phyloP scores from a whole-genome alignment of 2,329 filamentous ascomycete genomes.

The Aspergillus ustus region DNA sequence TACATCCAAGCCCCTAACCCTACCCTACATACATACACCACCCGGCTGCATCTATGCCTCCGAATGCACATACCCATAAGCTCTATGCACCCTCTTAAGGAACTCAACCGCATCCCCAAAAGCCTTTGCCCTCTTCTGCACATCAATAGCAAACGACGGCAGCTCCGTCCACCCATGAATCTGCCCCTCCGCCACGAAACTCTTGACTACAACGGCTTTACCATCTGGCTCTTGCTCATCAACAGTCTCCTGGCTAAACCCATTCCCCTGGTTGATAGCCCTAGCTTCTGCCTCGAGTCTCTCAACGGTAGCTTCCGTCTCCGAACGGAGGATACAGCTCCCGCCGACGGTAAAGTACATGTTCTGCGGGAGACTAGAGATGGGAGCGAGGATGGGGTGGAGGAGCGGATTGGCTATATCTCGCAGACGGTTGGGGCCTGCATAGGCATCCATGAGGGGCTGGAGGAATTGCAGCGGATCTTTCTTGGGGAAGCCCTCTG shows the following conservation, averaged over 20 bases:
- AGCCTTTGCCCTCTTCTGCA: not conserved
- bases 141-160: constrained; percentile 7
- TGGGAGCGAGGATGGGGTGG: constrained; percentile 16
- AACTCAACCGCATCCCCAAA: not conserved
- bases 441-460: constrained; percentile 53
- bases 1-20: not conserved
- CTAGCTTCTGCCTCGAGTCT: constrained; percentile 15
- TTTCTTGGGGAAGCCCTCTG: constrained; percentile 35
- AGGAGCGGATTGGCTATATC: constrained; percentile 13
- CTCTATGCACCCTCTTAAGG: not conserved
- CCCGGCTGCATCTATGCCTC: not conserved
- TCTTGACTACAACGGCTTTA: not conserved
- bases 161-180: constrained; percentile 11
- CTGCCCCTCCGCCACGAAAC: constrained; percentile 1
- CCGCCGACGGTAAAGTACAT: constrained; percentile 15
- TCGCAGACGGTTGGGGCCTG: constrained; percentile 26
- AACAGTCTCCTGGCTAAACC: not conserved
- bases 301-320: constrained; percentile 11
- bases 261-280: not conserved
- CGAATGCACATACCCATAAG: not conserved
- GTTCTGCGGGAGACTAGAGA: constrained; percentile 15
- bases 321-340: constrained; percentile 16
- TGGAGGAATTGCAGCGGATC: constrained; percentile 48
- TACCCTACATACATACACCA: not conserved
- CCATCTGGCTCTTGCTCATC: not conserved